Percentiles rank a stretch among this genome's conserved stretches.
These are phyloP conservation scores for Sclerotinia glacialis DNA, from an alignment of 2,329 filamentous ascomycete species.

Conservation along the genomic window DNA sequence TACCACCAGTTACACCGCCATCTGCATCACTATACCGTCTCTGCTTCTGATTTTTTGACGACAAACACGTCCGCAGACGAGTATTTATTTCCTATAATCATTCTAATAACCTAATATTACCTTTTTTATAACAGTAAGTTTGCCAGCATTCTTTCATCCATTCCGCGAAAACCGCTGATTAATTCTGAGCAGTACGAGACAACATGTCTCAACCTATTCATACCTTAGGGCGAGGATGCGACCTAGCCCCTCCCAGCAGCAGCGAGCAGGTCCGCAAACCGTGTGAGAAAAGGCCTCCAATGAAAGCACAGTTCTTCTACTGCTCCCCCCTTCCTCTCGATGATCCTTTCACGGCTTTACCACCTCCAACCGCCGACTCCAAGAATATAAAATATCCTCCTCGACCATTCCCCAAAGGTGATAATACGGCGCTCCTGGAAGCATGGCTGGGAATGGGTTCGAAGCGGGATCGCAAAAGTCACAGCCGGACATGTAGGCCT, in stretches of 20 bases:
- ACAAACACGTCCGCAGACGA: slow-evolving; percentile 25
- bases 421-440: slow-evolving; percentile 76
- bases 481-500: slow-evolving; percentile 40
- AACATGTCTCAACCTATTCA: slow-evolving; percentile 37
- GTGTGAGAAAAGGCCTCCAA: slow-evolving; percentile 52
- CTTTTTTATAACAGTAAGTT: slow-evolving; percentile 13
- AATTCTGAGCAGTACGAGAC: slow-evolving; percentile 20
- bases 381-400: slow-evolving; percentile 58
- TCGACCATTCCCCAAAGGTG: slow-evolving; percentile 73
- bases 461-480: slow-evolving; percentile 48
- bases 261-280: slow-evolving; percentile 20
- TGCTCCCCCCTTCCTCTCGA: slow-evolving; percentile 79
- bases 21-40: slow-evolving; percentile 16
- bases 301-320: slow-evolving; percentile 80
- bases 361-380: slow-evolving; percentile 51
- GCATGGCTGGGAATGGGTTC: slow-evolving; percentile 66
- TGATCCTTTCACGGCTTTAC: slow-evolving; percentile 72
- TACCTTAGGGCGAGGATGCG: slow-evolving; percentile 38
- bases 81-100: slow-evolving; percentile 17
- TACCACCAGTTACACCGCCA: slow-evolving; percentile 11
- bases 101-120: slow-evolving; percentile 14
- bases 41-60: slow-evolving; percentile 12
- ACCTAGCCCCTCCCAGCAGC: slow-evolving; percentile 27
- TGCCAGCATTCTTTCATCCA: not conserved
- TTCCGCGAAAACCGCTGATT: not conserved